Evolutionary conservation across 306 rosid genomes (phyloP), one percentile per base, ranked within the genome.

Genomic region (Acacia melanoxylon): DNA sequence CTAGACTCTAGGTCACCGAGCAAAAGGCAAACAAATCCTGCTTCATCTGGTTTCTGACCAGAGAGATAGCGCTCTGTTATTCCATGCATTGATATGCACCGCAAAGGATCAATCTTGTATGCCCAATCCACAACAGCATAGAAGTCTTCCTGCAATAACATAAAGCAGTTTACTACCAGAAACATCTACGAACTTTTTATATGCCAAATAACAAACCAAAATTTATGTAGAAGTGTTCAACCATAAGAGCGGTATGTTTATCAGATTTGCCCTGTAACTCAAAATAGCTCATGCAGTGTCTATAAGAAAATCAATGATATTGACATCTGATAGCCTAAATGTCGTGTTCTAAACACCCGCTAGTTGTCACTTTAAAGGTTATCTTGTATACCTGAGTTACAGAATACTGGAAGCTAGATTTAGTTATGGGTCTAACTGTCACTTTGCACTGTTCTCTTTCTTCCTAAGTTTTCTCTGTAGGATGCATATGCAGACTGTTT

Each of bases 11-110:
- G 83, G 85, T 93, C 94, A 42, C 97, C 97, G 76, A 95, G 98
- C 91, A 95, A 85, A 84, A 91, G 91, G 48, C 99, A 97, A 73
- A 95, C 99, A 91, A 95, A 95, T 81, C 99, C 98, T 61, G 99
- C 99, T 66, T 98, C 99, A 85, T 95, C 98, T 67, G 99, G 98
- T 90, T 95, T 93, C 91, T 92, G 98, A 83, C 99, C 97, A 67
- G 97, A 95, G 54, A 95, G 97, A 91, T 95, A 95, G 68, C 96
- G 94, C 85, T 95, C 99, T 52, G 99, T 95, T 82, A 93, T 93
- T 83, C 99, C 99, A 70, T 95, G 97, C 99, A 93, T 95, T n/a
- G 99, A 95, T 89, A 95, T 95, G 90, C 99, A 93, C 80, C 99
- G 98, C 67, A 95, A 80, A 68, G 99, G 99, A 80, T 95, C 99